Base-by-base conservation (phyloP, 257 asterid genomes). In the Solanum sparsipilum region DNA sequence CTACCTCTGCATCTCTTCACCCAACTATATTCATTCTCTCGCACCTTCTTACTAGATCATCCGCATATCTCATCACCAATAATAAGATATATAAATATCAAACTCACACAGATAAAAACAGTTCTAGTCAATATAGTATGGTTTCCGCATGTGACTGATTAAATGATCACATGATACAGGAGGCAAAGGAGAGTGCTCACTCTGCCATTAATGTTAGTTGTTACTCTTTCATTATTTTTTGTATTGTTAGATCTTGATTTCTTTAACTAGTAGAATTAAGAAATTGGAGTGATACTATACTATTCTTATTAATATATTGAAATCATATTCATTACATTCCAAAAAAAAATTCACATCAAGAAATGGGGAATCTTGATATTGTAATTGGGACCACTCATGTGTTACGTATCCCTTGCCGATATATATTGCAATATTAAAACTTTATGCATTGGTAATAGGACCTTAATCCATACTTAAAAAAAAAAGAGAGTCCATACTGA, bases 111-210 rank as follows among this genome's bases (percentile, higher is more conserved):
- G 9, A 81, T 46, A 81, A 81, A 46, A 46, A 13, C 4, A 29
- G 27, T 44, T 46, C 9, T 44, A 79, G 84, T 41, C 67, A 27
- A 44, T 44, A 79, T 27, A 44, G 67, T 44, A 79, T 79, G 85
- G 85, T 79, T 44, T 25, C 67, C 39, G 20, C 85, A 81, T 29
- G 85, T 44, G 68, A 81, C 13, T 16, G 39, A 81, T 46, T 81
- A 16, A 81, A 81, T 81, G 68, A 23, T 81, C 85, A 81, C 85
- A 81, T 81, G 85, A 81, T 25, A 46, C 18, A 81, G 68, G 85
- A 81, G 85, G 85, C 85, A 81, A 81, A 46, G 41, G 39, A 81
- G 85, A 81, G 85, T 81, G 68, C 68, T 81, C 85, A 41, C 39
- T 81, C 85, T 46, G 41, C 41, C 60, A 81, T 46, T 46, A 56